These are phyloP conservation scores for Protomyces inundatus DNA, from an alignment of 1,139 yeast genomes.

Conservation along the genomic window DNA sequence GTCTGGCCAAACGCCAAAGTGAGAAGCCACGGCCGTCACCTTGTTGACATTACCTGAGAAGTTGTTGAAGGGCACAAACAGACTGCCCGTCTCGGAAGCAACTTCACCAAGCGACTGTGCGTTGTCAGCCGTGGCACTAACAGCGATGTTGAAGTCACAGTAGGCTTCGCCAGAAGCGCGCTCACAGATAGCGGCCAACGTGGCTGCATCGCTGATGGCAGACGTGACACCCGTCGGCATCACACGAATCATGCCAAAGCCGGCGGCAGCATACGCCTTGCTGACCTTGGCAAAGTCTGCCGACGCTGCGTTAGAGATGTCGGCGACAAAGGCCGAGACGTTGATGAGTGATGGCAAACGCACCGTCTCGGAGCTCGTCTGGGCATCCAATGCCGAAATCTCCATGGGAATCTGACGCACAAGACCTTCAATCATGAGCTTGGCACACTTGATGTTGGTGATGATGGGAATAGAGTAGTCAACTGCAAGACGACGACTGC, in stretches of 20 bases:
- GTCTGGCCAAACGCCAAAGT: slow-evolving; percentile 78
- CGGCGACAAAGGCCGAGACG: slow-evolving; percentile 72
- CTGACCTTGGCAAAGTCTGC: slow-evolving; percentile 59
- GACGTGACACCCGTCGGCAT: slow-evolving; percentile 68
- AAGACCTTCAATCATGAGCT: slow-evolving; percentile 87
- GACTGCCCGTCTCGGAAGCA: slow-evolving; percentile 64
- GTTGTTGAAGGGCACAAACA: slow-evolving; percentile 75
- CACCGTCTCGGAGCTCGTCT: slow-evolving; percentile 79
- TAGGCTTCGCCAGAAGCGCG: slow-evolving; percentile 56
- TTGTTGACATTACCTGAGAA: slow-evolving; percentile 55
- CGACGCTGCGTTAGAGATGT: slow-evolving; percentile 48
- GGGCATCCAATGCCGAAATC: slow-evolving; percentile 76
- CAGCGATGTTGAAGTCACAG: slow-evolving; percentile 76
- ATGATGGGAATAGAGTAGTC: slow-evolving; percentile 97
- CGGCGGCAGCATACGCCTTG: slow-evolving; percentile 70
- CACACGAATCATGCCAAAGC: slow-evolving; percentile 81
- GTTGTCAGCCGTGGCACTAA: slow-evolving; percentile 76
- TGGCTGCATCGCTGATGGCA: slow-evolving; percentile 57
- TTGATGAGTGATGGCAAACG: slow-evolving; percentile 83
- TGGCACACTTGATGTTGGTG: slow-evolving; percentile 96
- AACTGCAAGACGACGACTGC: slow-evolving; percentile 99
- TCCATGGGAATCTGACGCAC: slow-evolving; percentile 65
- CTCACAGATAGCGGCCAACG: slow-evolving; percentile 54
- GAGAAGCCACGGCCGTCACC: slow-evolving; percentile 71
- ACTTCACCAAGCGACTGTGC: slow-evolving; percentile 58